Evolutionary conservation across 1,284 basidiomycete genomes (phyloP).

Genomic region (Vanrija pseudolonga): DNA sequence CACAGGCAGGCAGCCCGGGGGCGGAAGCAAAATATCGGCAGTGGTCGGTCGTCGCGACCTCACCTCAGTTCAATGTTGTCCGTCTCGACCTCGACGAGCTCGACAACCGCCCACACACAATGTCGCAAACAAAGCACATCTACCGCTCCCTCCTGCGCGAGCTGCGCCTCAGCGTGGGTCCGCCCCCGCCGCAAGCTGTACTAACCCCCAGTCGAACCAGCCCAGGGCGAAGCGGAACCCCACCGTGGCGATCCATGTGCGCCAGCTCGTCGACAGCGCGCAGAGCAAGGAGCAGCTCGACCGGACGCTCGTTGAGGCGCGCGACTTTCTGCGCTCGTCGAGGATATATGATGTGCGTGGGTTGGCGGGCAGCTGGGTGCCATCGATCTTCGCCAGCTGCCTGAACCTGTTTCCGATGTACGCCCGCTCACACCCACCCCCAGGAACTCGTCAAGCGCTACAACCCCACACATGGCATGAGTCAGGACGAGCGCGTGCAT

Average conservation of each 20-base stretch:
- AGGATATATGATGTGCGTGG: conserved; percentile 56
- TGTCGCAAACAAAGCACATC: conserved; percentile 23
- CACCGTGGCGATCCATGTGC: conserved; percentile 56
- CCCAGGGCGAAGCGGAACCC: conserved; percentile 54
- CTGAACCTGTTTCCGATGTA: too few relatives aligned
- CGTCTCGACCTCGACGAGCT: background rate
- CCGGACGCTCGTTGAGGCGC: conserved; percentile 61
- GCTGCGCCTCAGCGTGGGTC: conserved; percentile 42
- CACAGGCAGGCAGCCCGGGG: background rate
- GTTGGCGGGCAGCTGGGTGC: background rate
- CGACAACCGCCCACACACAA: background rate
- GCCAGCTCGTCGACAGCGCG: conserved; percentile 54
- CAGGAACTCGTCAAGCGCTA: conserved; percentile 75
- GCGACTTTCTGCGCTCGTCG: conserved; percentile 69
- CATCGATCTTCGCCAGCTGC: too few relatives aligned
- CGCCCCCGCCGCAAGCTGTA: background rate
- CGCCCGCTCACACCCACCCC: too few relatives aligned
- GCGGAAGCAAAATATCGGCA: conserved; percentile 14
- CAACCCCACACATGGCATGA: conserved; percentile 76
- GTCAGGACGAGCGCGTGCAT: conserved; percentile 69
- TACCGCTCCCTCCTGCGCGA: conserved; percentile 48
- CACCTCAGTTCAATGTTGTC: background rate
- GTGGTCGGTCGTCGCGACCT: too few relatives aligned
- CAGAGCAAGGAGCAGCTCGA: conserved; percentile 26
- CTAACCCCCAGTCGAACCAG: conserved; percentile 48